Base-by-base conservation (phyloP, 2,329 filamentous ascomycete genomes). In the Ilyonectria mors-panacis region DNA sequence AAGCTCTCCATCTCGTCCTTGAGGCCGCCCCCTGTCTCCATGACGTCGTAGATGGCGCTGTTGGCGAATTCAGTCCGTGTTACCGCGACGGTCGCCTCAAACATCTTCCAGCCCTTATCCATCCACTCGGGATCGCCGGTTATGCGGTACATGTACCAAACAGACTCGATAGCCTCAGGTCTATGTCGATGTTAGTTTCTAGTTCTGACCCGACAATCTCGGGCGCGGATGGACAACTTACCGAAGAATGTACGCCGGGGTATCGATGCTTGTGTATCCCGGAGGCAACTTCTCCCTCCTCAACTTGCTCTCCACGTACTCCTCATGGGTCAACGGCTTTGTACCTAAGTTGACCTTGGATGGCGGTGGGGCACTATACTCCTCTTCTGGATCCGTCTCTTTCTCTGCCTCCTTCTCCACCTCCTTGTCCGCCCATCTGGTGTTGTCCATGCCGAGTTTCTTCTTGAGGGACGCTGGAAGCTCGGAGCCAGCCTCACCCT, bases 121-220 rank as follows among this genome's bases (percentile, higher is more conserved):
- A 92, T 91, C 86, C 93, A 94, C 5, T 81, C 80, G 1, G 86
- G 81, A 70, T 96, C 92, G 54, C 94, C 94, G 0, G 94, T 97
- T 80, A 97, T 94, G 77, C 94, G 93, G 82, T 97, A 96, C 85
- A 97, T 91, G 82, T 95, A 93, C 87, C 94, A 97, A 15, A 97
- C 90, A 1, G 92, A 94, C 76, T 97, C 94, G 73, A 97, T 94
- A 1, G 93, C 93, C 83, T 97, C 94, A 21, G 94, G 93, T 23
- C 92, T 93, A 39, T 5, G 8, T 6, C 3, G 1, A 19, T 50
- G 64, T 66, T 26, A 65, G 69, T 75, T 39, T 17, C 19, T 63
- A 59, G 59, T 60, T 3, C 13, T 12, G 15, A 45, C 7, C 17
- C 42, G 70, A 65, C 6, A 66, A 50, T 23, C 67, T 10, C 13